Evolutionary conservation across 805 yeast species (phyloP).

Genomic region (Candida jianshihensis): DNA sequence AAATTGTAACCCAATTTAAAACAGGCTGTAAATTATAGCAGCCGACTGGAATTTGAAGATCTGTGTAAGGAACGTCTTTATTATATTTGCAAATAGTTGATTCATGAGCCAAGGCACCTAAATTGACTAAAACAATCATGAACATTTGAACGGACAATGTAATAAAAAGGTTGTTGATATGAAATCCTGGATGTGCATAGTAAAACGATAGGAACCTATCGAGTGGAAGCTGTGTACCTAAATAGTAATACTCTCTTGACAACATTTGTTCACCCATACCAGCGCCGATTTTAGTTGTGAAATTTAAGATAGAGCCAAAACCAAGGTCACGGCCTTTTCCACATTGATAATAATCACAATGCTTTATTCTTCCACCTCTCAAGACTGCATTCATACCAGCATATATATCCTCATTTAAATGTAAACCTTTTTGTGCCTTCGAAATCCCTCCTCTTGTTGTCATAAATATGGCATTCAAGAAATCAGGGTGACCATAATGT

Average conservation of each 20-base stretch:
- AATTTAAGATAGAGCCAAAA: constrained; percentile 84
- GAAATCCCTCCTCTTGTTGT: constrained; percentile 94
- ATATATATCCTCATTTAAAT: constrained; percentile 89
- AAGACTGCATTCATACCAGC: constrained; percentile 90
- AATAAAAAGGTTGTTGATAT: constrained; percentile 82
- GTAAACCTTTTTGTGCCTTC: constrained; percentile 90
- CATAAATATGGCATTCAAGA: constrained; percentile 85
- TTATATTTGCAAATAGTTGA: constrained; percentile 62
- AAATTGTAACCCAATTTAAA: constrained; percentile 83
- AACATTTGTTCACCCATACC: constrained; percentile 98
- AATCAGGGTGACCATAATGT: constrained; percentile 97
- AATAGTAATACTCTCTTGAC: constrained; percentile 84
- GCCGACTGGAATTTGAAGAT: constrained; percentile 68
- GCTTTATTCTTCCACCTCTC: constrained; percentile 91
- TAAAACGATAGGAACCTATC: constrained; percentile 89
- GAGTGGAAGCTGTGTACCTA: constrained; percentile 84
- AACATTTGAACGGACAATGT: constrained; percentile 82
- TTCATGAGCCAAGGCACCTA: constrained; percentile 75
- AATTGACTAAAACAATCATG: constrained; percentile 68
- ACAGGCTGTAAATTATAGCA: constrained; percentile 84
- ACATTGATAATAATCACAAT: constrained; percentile 93
- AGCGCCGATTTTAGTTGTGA: constrained; percentile 93
- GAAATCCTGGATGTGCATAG: constrained; percentile 97
- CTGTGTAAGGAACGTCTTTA: constrained; percentile 63
- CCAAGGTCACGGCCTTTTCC: constrained; percentile 97